Base-by-base conservation (phyloP, 2,329 filamentous ascomycete species). In the Cercospora citrullina region DNA sequence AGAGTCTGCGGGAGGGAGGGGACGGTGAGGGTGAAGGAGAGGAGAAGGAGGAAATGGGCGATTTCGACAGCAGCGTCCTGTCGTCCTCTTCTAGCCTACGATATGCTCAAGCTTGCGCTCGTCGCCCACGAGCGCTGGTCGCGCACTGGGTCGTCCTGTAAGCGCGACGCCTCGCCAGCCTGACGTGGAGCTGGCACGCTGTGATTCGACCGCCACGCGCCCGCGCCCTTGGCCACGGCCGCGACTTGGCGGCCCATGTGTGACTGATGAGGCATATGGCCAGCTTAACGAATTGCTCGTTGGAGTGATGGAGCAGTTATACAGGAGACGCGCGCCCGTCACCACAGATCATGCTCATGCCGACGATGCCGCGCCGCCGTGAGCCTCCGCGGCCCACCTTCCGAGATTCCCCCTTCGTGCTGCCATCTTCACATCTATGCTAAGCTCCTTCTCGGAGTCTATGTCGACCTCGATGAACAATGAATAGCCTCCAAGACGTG, bases 121-220 rank as follows among this genome's bases (percentile, higher is more conserved):
- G 26, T 21, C 12, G 36, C 60, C 36, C 39, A 31, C 31, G 60
- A 39, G 60, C 48, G 48, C 57, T 64, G 62, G 62, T 21, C 31
- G 21, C 31, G 28, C 23, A 36, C 16, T 55, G 18, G 45, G 62
- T 58, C 62, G 62, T 42, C 12, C 62, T 42, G 33, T 64, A 64
- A 64, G 62, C 62, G 62, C 61, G 61, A 64, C 42, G 42, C 45
- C 33, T 64, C 48, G 48, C 61, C 48, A 28, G 30, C 48, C 42
- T 64, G 61, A 57, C 62, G 62, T 64, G 62, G 62, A 64, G 31
- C 48, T 64, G 62, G 31, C 53, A 26, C 26, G 26, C 53, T 57
- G 62, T 64, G 62, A 64, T 64, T 64, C 62, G 62, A 64, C 51
- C 8, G 48, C 62, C 48, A 64, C 48, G 62, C 62, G 62, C 62